Evolutionary conservation across 345 rosid genomes (phyloP), one percentile per base, ranked within the genome.

Genomic region (Dipteronia dyeriana): DNA sequence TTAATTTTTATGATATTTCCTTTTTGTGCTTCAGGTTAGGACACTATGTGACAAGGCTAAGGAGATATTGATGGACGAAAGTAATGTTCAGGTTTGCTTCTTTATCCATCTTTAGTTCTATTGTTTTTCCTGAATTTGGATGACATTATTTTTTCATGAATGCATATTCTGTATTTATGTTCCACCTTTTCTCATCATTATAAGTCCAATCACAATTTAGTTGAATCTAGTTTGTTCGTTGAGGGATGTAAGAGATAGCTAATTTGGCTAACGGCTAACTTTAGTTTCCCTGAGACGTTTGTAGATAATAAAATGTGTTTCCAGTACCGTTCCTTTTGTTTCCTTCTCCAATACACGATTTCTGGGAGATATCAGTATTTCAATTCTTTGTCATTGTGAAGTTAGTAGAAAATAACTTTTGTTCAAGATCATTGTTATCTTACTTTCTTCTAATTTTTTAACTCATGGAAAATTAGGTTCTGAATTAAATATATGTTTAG

Each of bases 11-110:
- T 66, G 34, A 29, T 11, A 9, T 2, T 62, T 76, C 1, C 11
- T 47, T 73, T 70, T 25, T 31, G n/a, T 71, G 54, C 54, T 68
- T 67, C 68, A 91, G 94, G 97, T 91, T 25, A 90, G 90, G 78
- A 82, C 49, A 14, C 79, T 91, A 54, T 91, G 92, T 71, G 97
- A 90, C 31, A 91, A 90, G 80, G 97, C 92, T 47, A 91, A 90
- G 86, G 94, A 91, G 84, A 88, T 91, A 81, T 68, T 90, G 72
- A 86, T 90, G 94, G 89, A 86, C 8, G 97, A 90, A 86, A 90
- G 91, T 82, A 91, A 90, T 72, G 97, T 91, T 70, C 94, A 90
- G 94, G 97, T 87, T 41, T 70, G 80, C 68, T 61, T 57, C 59
- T 25, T 25, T 16, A 6, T 31, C 70, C 12, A 62, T 51, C 26